These are phyloP conservation scores for Aeschynomene evenia DNA, from an alignment of 306 rosid species.

Conservation along the genomic window DNA sequence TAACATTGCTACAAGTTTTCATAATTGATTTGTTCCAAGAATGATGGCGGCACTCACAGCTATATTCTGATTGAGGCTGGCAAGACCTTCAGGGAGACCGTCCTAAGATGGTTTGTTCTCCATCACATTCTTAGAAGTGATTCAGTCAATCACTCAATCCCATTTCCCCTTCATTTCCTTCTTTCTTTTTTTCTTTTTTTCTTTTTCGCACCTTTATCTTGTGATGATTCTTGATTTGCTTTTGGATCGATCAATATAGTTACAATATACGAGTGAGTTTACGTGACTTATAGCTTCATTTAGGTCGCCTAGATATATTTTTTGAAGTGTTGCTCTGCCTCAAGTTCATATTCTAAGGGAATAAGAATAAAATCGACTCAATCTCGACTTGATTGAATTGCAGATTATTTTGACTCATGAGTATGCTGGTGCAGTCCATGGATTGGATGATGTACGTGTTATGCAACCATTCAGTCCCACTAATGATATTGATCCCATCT, in stretches of 20 bases:
- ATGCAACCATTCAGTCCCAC: constrained; percentile 64
- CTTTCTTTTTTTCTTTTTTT: too few relatives aligned
- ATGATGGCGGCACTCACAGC: constrained; percentile 49
- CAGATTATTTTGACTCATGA: too few relatives aligned
- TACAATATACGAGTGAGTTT: too few relatives aligned
- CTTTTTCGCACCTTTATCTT: too few relatives aligned
- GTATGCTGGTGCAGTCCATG: too few relatives aligned
- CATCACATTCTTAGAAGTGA: constrained; percentile 72
- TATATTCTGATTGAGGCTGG: constrained; percentile 78
- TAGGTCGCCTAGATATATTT: too few relatives aligned
- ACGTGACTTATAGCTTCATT: too few relatives aligned
- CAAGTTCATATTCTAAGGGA: neutral
- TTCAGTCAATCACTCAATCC: constrained; percentile 54
- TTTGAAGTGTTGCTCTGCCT: neutral
- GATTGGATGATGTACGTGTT: too few relatives aligned
- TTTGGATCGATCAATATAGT: too few relatives aligned
- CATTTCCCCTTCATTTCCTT: neutral
- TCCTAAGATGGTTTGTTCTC: constrained; percentile 77
- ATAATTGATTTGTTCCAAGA: too few relatives aligned
- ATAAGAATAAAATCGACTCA: constrained; percentile 6
- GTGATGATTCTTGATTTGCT: too few relatives aligned
- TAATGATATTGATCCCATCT: constrained; percentile 75
- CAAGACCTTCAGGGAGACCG: constrained; percentile 85
- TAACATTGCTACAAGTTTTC: too few relatives aligned
- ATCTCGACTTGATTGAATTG: constrained; percentile 3